A percentile compares a stretch with the other conserved stretches of the same genome.
These are phyloP conservation scores for Apiospora hydei DNA, from an alignment of 2,329 filamentous ascomycete genomes.

Conservation along the genomic window DNA sequence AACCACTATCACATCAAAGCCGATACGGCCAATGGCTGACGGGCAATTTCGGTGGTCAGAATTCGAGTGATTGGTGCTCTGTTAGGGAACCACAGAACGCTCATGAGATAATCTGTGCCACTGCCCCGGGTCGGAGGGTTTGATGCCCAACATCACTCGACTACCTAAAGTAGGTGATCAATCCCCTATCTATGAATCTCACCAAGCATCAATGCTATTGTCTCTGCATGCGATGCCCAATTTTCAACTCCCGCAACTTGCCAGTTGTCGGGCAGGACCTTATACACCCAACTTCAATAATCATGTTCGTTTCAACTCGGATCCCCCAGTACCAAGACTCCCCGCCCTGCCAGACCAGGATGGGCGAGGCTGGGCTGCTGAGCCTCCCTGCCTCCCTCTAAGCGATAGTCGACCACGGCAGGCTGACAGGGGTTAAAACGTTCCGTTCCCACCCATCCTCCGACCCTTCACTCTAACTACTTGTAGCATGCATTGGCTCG, in stretches of 20 bases:
- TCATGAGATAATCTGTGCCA: slow-evolving; percentile 1
- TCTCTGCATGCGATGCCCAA: not conserved
- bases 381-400: slow-evolving; percentile 20
- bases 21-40: not conserved
- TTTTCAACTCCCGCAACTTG: not conserved
- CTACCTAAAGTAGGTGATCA: not conserved
- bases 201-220: not conserved
- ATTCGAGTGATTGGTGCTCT: not conserved
- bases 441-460: slow-evolving; percentile 6
- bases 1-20: not conserved
- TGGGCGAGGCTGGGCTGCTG: slow-evolving; percentile 23
- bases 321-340: not conserved
- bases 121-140: not conserved
- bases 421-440: not conserved
- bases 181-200: not conserved
- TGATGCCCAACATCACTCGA: slow-evolving; percentile 6
- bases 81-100: not conserved
- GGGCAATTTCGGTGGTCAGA: not conserved
- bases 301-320: not conserved
- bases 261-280: not conserved
- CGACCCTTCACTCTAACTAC: not conserved
- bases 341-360: not conserved
- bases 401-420: not conserved
- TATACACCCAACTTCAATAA: not conserved
- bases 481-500: slow-evolving; percentile 6